These are phyloP conservation scores for Neopestalotiopsis clavispora DNA, from an alignment of 2,329 filamentous ascomycete genomes.

Conservation along the genomic window DNA sequence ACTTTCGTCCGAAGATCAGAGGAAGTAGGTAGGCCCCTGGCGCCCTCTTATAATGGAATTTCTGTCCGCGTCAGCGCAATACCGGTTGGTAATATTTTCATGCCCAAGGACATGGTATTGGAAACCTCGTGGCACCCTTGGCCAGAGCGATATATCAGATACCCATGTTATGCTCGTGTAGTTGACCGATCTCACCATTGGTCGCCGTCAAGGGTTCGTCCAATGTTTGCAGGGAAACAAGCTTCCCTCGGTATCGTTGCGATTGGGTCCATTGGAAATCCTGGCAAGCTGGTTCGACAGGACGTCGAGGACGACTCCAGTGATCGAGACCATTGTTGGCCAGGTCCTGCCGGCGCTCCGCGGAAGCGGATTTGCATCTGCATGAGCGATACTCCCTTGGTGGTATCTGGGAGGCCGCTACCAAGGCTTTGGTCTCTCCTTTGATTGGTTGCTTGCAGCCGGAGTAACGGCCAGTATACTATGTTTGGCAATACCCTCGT, in stretches of 20 bases:
- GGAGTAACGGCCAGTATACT: neutral
- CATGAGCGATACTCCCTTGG: neutral
- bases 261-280: conserved; percentile 4
- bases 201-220: neutral
- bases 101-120: neutral
- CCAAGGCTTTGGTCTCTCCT: neutral
- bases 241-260: neutral
- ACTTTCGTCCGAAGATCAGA: neutral
- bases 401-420: neutral
- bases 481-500: neutral
- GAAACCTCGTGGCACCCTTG: neutral
- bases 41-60: neutral
- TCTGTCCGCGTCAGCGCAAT: neutral
- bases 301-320: neutral
- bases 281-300: conserved; percentile 1
- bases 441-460: neutral
- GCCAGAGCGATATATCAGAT: neutral
- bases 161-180: neutral
- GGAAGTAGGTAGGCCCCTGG: neutral
- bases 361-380: neutral
- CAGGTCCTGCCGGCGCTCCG: neutral
- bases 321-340: neutral
- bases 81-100: neutral
- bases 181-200: conserved; percentile 6
- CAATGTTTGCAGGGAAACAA: neutral